phyloP scores from a whole-genome alignment of 768 basidiomycete genomes.

The Serendipita sp. region DNA sequence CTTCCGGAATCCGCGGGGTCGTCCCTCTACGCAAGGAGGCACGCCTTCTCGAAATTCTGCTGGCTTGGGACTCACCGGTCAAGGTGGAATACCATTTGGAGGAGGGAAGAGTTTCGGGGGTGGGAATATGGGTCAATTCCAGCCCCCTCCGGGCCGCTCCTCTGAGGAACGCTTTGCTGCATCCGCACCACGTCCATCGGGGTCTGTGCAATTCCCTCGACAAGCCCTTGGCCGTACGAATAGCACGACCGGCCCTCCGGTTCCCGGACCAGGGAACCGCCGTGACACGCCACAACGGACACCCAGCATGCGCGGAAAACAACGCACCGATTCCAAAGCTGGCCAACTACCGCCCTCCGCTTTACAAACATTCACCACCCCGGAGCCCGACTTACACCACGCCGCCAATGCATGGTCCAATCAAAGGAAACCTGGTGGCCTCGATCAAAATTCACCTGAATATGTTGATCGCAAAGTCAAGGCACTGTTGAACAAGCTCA shows the following conservation, averaged over 20 bases:
- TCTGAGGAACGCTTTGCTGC: slow-evolving; percentile 13
- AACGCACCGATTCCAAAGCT: slow-evolving; percentile 39
- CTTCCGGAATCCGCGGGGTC: slow-evolving; percentile 39
- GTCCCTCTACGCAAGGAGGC: slow-evolving; percentile 5
- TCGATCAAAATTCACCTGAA: slow-evolving; percentile 59
- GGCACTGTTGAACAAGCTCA: slow-evolving; percentile 81
- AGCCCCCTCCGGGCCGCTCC: slow-evolving; percentile 10
- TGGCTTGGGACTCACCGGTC: slow-evolving; percentile 30
- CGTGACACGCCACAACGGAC: slow-evolving; percentile 39
- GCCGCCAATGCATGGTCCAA: neutral
- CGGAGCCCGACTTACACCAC: neutral
- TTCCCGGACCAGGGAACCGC: slow-evolving; percentile 22
- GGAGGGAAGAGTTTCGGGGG: slow-evolving; percentile 19
- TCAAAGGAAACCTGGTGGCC: slow-evolving; percentile 21
- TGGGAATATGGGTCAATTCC: slow-evolving; percentile 16
- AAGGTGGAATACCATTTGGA: slow-evolving; percentile 32
- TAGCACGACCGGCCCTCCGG: neutral
- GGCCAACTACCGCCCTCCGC: slow-evolving; percentile 10
- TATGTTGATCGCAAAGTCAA: slow-evolving; percentile 89
- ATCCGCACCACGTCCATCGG: slow-evolving; percentile 12
- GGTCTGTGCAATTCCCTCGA: neutral
- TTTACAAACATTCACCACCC: neutral
- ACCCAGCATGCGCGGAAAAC: slow-evolving; percentile 72
- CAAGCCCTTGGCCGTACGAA: neutral
- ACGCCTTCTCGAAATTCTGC: slow-evolving; percentile 29